Conservation (phyloP, 108 stramenopile genomes). For the Aurantiochytrium sp. region DNA sequence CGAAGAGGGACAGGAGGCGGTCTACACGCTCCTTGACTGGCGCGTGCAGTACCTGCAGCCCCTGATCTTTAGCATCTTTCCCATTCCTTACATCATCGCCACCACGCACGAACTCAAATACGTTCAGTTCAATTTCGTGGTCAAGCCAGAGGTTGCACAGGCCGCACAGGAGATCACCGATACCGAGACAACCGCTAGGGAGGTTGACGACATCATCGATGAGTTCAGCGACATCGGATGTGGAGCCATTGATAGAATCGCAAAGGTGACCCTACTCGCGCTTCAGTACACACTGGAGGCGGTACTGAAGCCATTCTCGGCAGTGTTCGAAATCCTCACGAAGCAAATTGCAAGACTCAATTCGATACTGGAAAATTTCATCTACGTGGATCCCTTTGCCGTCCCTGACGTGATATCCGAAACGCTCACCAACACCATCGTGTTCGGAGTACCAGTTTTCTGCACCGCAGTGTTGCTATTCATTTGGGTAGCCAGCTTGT, state of each 20-base stretch:
- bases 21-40: neutral
- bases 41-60: neutral
- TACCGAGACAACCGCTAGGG: neutral
- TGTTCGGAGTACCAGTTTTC: neutral
- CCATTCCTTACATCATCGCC: neutral
- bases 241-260: neutral
- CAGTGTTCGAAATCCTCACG: neutral
- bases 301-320: neutral
- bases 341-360: neutral
- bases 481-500: neutral
- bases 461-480: neutral
- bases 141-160: neutral
- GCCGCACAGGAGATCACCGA: neutral
- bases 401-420: neutral
- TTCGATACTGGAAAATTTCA: neutral
- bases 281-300: neutral
- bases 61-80: neutral
- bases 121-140: neutral
- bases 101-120: neutral
- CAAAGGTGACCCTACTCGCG: neutral
- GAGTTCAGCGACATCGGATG: neutral
- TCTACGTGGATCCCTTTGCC: neutral
- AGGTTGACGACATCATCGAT: neutral
- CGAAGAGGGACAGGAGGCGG: no score
- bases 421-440: neutral